Percentiles rank a stretch among this genome's conserved stretches.
These are phyloP conservation scores for Cicer bijugum DNA, from an alignment of 306 rosid species.

Conservation along the genomic window DNA sequence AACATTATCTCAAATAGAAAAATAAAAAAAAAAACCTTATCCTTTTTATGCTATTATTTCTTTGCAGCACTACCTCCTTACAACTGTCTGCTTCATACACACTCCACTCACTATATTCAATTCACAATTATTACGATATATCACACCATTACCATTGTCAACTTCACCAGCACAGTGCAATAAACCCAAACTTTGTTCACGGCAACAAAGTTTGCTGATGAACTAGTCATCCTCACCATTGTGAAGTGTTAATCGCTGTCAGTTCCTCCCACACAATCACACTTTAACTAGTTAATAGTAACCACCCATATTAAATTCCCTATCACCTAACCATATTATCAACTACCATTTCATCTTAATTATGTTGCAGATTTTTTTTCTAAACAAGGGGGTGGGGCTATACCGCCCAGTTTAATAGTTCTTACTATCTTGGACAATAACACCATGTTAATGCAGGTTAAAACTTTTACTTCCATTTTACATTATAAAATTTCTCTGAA, in stretches of 20 bases:
- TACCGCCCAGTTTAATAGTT: neutral
- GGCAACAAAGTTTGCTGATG: neutral
- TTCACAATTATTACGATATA: too few species aligned
- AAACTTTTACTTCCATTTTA: neutral
- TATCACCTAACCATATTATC: neutral
- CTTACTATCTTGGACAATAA: conserved; percentile 26
- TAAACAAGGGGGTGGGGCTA: neutral
- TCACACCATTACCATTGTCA: neutral
- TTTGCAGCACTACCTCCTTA: too few species aligned
- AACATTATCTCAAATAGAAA: neutral
- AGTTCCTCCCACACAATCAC: neutral
- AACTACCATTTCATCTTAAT: neutral
- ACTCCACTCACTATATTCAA: too few species aligned
- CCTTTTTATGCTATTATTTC: neutral
- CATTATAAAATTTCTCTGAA: conserved; percentile 7
- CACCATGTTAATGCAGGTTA: neutral
- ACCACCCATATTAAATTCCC: conserved; percentile 10
- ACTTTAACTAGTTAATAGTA: neutral
- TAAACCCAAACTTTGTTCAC: neutral
- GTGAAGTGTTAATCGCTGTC: neutral
- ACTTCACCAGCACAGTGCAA: neutral
- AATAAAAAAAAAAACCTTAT: neutral
- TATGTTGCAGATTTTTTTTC: neutral
- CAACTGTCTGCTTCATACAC: too few species aligned
- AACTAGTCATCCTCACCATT: neutral